Conservation (phyloP, 148 eudicot genomes). For the Talinum fruticosum region DNA sequence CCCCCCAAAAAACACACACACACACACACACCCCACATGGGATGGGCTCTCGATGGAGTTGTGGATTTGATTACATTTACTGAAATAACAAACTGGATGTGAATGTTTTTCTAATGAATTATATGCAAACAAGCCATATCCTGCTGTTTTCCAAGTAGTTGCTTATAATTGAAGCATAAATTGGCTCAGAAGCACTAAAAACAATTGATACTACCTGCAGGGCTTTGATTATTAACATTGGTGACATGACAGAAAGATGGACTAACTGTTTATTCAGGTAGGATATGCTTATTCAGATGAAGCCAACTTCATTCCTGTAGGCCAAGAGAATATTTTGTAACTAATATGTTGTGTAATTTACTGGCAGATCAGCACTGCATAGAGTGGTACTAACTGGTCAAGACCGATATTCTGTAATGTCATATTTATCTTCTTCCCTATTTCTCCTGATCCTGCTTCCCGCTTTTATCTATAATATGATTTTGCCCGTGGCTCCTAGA, state of each 20-base stretch:
- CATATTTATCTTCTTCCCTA: not conserved
- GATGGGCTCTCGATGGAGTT: no score
- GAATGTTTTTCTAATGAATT: no score
- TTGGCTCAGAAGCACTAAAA: not conserved
- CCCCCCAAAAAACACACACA: no score
- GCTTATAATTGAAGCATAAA: not conserved
- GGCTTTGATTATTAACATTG: slow-evolving; percentile 67
- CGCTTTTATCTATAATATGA: no score
- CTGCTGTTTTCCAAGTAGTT: not conserved
- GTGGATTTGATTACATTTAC: no score
- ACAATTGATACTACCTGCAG: slow-evolving; percentile 34
- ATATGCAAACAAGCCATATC: no score
- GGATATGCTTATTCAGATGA: not conserved
- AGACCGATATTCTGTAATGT: slow-evolving; percentile 74
- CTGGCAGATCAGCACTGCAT: slow-evolving; percentile 68
- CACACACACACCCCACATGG: no score
- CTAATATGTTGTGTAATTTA: not conserved
- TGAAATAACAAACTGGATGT: no score
- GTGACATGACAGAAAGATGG: slow-evolving; percentile 75
- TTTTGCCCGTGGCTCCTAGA: no score
- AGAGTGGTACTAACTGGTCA: slow-evolving; percentile 64
- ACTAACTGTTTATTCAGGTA: slow-evolving; percentile 71
- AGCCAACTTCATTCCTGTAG: no score
- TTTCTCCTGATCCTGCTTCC: no score
- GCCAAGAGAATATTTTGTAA: no score